Conservation (phyloP, 805 yeast genomes). For the Barnettozyma wickerhamii region DNA sequence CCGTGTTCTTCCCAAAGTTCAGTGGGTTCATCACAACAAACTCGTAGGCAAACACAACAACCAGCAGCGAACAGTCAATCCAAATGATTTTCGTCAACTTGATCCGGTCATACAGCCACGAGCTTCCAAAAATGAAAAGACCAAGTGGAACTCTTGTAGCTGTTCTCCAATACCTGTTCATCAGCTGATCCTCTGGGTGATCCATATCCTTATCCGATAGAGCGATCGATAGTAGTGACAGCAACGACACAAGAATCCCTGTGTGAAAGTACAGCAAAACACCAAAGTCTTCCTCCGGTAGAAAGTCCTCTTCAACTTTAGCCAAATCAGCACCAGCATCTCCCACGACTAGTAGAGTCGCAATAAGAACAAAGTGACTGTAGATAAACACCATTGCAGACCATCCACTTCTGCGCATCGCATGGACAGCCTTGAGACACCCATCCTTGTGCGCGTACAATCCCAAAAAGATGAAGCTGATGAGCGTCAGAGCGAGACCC, state of each 20-base stretch:
- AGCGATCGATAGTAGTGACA: conserved; percentile 37
- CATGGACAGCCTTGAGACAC: conserved; percentile 43
- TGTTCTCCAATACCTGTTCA: conserved; percentile 36
- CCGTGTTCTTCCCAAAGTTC: conserved; percentile 5
- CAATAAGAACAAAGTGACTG: conserved; percentile 48
- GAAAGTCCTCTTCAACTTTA: conserved; percentile 25
- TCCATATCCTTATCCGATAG: conserved; percentile 42
- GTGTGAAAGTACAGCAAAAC: conserved; percentile 48
- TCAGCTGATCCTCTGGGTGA: conserved; percentile 26
- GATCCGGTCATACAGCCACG: conserved; percentile 35
- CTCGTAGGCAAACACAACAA: conserved; percentile 35
- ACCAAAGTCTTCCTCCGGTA: conserved; percentile 32
- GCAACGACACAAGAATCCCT: conserved; percentile 44
- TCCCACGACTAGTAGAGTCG: conserved; percentile 49
- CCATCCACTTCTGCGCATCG: conserved; percentile 43
- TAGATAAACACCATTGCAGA: conserved; percentile 45
- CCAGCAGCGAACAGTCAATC: conserved; percentile 33
- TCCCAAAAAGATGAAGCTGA: conserved; percentile 47
- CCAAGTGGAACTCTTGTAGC: conserved; percentile 39
- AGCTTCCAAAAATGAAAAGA: conserved; percentile 33
- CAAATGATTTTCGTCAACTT: background rate
- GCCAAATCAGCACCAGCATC: conserved; percentile 53
- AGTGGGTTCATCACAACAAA: conserved; percentile 27
- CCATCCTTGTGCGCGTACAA: conserved; percentile 55
- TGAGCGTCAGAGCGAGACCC: conserved; percentile 43